A percentile compares a stretch with the other conserved stretches of the same genome.
phyloP scores from a whole-genome alignment of 2,329 filamentous ascomycete species.

The Diaporthe citrichinensis region DNA sequence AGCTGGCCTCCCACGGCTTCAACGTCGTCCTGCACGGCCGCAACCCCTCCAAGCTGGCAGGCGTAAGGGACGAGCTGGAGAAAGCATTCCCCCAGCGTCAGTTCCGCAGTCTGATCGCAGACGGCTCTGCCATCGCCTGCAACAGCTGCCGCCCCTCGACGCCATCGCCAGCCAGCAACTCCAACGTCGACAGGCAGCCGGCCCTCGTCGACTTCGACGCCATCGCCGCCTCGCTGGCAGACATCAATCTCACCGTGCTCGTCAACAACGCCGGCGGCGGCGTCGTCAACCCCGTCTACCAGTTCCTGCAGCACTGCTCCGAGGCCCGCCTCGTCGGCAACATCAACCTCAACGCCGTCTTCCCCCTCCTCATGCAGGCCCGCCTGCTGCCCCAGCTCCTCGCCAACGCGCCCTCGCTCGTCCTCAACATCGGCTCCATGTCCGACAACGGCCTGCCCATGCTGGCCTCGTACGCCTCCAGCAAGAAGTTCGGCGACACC shows the following conservation, averaged over 20 bases:
- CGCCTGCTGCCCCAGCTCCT: constrained; percentile 60
- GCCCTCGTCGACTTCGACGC: constrained; percentile 45
- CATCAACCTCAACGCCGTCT: constrained; percentile 63
- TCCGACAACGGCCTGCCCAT: constrained; percentile 62
- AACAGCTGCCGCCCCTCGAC: constrained; percentile 4
- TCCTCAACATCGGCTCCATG: constrained; percentile 66
- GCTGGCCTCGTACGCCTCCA: constrained; percentile 52
- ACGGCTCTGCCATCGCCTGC: constrained; percentile 51
- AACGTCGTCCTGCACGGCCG: constrained; percentile 72
- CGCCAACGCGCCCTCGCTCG: constrained; percentile 57
- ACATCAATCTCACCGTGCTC: constrained; percentile 64
- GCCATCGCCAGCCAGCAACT: not conserved
- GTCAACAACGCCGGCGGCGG: constrained; percentile 70
- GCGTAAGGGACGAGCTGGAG: constrained; percentile 56
- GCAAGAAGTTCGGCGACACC: constrained; percentile 45
- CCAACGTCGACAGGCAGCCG: not conserved
- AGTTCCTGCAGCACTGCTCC: constrained; percentile 53
- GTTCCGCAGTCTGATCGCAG: constrained; percentile 59
- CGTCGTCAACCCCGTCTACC: constrained; percentile 49
- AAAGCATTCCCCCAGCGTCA: constrained; percentile 55
- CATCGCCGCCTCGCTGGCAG: constrained; percentile 47
- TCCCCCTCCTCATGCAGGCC: constrained; percentile 63
- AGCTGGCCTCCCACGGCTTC: constrained; percentile 67
- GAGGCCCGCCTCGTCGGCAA: constrained; percentile 56
- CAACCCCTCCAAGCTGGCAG: constrained; percentile 61